Base-by-base conservation (phyloP, 305 asterid genomes). In the Rubia balearica region DNA sequence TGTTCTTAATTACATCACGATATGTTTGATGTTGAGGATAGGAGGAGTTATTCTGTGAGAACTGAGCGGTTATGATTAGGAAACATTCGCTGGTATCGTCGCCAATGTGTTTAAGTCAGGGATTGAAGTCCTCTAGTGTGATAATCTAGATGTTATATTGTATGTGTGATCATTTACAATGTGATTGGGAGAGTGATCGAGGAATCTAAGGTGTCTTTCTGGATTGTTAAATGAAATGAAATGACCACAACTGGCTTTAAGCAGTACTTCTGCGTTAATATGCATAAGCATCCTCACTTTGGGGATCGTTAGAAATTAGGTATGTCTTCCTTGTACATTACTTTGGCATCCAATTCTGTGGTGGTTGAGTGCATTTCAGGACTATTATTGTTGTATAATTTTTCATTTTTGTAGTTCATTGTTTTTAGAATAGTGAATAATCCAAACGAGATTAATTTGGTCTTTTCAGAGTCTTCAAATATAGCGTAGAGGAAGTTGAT, bases 401-500 rank as follows among this genome's bases (percentile, higher is more conserved):
- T 30, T 33, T 33, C 36, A 33, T 5, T 5, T 33, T 33, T 33
- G 36, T 33, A 33, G 36, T 3, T 33, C 36, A 33, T 3, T 71
- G 19, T 70, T 42, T 53, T 27, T n/a, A 59, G 62, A 61, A 42
- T 33, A 73, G 60, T 36, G 55, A 53, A 16, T 49, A 49, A 49
- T 49, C 53, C 56, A 67, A 14, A 30, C 40, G 43, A 60, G 60
- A 41, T 53, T 46, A 40, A 27, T 49, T 83, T 77, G 78, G 71
- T 74, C 73, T 74, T 65, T 82, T 43, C 86, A 94, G 99, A 81
- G 91, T 88, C 79, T 91, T 94, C 82, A 94, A 91, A 71, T 71
- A 75, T 82, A 81, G 86, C 51, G 83, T 85, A n/a, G 98, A 91
- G 82, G 85, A 77, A 67, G 79, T 94, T 46, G 84, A 94, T 81